These are phyloP conservation scores for Fusarium luffae DNA, from an alignment of 2,329 filamentous ascomycete genomes.

Conservation along the genomic window DNA sequence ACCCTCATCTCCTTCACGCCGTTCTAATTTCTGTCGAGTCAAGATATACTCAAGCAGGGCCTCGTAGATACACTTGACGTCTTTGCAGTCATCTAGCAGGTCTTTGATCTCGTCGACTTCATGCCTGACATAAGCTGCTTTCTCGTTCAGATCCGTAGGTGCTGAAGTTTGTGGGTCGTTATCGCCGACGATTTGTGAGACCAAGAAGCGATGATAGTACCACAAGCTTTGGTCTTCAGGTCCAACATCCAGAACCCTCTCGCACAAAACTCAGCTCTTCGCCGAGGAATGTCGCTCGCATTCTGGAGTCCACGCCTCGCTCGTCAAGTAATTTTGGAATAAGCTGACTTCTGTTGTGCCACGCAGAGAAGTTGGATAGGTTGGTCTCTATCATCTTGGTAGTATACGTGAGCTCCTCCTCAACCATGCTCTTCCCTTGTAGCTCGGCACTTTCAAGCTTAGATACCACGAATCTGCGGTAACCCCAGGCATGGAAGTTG, in stretches of 20 bases:
- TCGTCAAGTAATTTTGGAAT: not conserved
- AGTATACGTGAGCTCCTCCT: not conserved
- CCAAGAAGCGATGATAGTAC: not conserved
- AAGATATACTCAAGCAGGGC: not conserved
- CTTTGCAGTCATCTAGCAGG: not conserved
- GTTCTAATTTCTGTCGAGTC: accelerated
- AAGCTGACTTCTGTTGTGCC: not conserved
- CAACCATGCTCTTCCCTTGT: not conserved
- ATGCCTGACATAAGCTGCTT: not conserved
- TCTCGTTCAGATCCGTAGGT: not conserved
- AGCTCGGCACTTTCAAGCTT: not conserved
- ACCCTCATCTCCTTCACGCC: accelerated
- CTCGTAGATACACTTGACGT: not conserved
- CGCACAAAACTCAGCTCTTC: not conserved
- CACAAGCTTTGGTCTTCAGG: not conserved
- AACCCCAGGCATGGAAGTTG: not conserved
- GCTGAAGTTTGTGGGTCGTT: no score
- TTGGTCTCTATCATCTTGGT: not conserved
- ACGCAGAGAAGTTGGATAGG: not conserved
- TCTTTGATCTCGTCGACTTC: not conserved
- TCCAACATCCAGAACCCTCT: not conserved
- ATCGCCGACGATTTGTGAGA: not conserved
- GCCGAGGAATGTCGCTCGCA: not conserved
- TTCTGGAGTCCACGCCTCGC: not conserved
- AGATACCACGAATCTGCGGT: not conserved